A percentile compares a stretch with the other conserved stretches of the same genome.
These are phyloP conservation scores for Sphenostylis stenocarpa DNA, from an alignment of 306 rosid species.

Conservation along the genomic window DNA sequence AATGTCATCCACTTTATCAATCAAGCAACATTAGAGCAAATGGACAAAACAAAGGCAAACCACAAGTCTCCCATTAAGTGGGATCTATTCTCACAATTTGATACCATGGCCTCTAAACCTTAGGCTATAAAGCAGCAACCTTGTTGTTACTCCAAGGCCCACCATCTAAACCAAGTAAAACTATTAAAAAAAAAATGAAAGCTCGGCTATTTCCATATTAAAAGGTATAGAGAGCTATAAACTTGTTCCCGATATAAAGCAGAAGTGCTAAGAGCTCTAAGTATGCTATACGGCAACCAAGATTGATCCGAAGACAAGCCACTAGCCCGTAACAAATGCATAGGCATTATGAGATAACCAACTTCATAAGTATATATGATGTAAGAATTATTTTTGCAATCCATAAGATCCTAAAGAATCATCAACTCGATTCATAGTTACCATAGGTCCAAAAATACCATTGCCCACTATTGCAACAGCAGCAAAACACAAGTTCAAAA, in stretches of 20 bases:
- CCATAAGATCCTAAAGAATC: conserved; percentile 20
- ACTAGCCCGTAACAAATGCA: conserved; percentile 1
- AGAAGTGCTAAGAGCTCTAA: neutral
- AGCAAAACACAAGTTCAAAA: conserved; percentile 18
- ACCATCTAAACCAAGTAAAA: conserved; percentile 6
- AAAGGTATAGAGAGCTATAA: conserved; percentile 1
- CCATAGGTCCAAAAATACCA: neutral
- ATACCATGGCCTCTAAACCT: neutral
- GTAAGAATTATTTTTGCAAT: conserved; percentile 3
- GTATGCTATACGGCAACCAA: neutral
- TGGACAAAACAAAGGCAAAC: neutral
- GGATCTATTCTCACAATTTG: neutral
- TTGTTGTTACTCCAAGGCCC: neutral
- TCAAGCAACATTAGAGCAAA: conserved; percentile 7
- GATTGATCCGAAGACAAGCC: conserved; percentile 14
- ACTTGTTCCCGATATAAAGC: neutral
- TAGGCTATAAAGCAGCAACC: neutral
- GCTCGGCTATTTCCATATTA: neutral
- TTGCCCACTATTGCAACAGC: conserved; percentile 2
- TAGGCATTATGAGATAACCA: neutral
- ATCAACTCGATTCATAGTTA: conserved; percentile 19
- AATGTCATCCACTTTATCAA: conserved; percentile 5
- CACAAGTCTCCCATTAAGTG: neutral
- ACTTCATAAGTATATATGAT: neutral
- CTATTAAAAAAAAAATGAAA: neutral